Evolutionary conservation across 2,329 filamentous ascomycete genomes (phyloP).

Genomic region (Pseudogymnoascus sp.): DNA sequence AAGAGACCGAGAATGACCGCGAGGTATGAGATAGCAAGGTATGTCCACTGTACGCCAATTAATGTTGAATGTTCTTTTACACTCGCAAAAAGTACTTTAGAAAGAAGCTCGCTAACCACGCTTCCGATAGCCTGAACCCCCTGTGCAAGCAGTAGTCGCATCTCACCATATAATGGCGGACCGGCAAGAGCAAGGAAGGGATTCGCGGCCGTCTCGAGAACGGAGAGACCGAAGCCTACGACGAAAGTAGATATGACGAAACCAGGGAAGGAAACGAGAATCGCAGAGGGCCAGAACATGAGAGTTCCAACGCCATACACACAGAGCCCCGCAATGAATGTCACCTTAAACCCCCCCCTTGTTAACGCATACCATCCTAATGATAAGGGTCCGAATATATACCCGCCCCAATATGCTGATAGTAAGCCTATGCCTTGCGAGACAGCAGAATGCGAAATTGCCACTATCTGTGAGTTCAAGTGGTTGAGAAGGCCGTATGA

Average conservation of each 20-base stretch:
- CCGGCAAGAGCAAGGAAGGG: constrained; percentile 67
- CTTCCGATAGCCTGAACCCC: constrained; percentile 68
- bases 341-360: constrained; percentile 66
- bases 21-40: constrained; percentile 67
- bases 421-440: constrained; percentile 63
- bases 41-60: constrained; percentile 67
- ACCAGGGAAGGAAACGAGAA: constrained; percentile 69
- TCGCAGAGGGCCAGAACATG: constrained; percentile 75
- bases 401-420: constrained; percentile 64
- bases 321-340: constrained; percentile 65
- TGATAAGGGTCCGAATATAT: constrained; percentile 60
- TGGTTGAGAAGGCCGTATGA: constrained; percentile 81
- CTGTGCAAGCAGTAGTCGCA: constrained; percentile 68
- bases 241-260: constrained; percentile 70
- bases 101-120: constrained; percentile 65
- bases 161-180: constrained; percentile 65
- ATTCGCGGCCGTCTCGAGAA: constrained; percentile 74
- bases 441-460: constrained; percentile 49
- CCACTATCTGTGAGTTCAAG: constrained; percentile 66
- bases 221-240: constrained; percentile 67
- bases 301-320: constrained; percentile 70
- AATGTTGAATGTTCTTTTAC: constrained; percentile 54
- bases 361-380: constrained; percentile 65
- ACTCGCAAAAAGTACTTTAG: constrained; percentile 65
- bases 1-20: constrained; percentile 61